A percentile compares a stretch with the other conserved stretches of the same genome.
Conservation (phyloP, 306 rosid genomes). For the Quercus engelmannii region DNA sequence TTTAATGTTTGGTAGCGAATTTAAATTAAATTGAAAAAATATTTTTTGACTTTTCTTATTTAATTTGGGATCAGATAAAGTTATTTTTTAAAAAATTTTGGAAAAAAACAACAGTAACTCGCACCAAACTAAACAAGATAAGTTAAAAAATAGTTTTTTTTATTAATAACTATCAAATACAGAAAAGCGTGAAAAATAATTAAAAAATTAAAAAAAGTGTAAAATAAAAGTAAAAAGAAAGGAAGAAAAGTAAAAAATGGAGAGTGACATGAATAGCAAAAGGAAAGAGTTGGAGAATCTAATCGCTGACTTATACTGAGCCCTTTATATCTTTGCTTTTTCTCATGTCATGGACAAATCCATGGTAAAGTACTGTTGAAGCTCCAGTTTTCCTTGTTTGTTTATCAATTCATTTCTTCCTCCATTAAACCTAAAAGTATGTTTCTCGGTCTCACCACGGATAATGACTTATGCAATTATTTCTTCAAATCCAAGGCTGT, state of each 20-base stretch:
- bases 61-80: too few species aligned
- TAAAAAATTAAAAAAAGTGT: background rate
- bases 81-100: too few species aligned
- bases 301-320: constrained; percentile 50
- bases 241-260: constrained; percentile 10
- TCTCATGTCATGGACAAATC: constrained; percentile 31
- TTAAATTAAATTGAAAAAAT: too few species aligned
- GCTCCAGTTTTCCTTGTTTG: constrained; percentile 21
- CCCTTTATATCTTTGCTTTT: constrained; percentile 38
- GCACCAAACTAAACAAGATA: too few species aligned
- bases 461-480: constrained; percentile 35
- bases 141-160: too few species aligned
- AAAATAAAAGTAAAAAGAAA: background rate
- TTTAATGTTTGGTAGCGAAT: too few species aligned
- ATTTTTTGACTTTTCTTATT: too few species aligned
- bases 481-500: constrained; percentile 26
- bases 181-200: too few species aligned
- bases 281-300: constrained; percentile 28
- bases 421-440: constrained; percentile 43
- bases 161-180: too few species aligned
- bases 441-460: constrained; percentile 28
- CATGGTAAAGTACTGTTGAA: constrained; percentile 37
- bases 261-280: background rate
- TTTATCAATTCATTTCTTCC: constrained; percentile 23
- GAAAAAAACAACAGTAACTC: too few species aligned